Conservation (phyloP, 2,329 filamentous ascomycete genomes). For the Fusarium buharicum region DNA sequence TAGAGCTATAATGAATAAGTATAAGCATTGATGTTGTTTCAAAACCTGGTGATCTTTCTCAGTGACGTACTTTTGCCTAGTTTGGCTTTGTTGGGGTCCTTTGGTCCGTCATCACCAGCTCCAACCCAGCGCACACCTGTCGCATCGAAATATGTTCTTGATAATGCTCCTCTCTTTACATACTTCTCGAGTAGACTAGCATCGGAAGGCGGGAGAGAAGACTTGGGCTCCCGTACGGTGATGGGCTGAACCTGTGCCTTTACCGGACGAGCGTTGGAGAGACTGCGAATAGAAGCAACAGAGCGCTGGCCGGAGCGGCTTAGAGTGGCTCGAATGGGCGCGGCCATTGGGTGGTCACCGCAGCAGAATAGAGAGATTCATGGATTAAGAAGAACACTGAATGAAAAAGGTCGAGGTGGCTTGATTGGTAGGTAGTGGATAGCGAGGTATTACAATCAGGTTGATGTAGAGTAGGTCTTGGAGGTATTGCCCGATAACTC, state of each 20-base stretch:
- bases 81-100: constrained; percentile 69
- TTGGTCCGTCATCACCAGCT: constrained; percentile 49
- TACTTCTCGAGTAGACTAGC: constrained; percentile 11
- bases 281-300: constrained; percentile 41
- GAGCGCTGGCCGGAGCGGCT: constrained; percentile 41
- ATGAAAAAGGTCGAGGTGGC: not conserved
- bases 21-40: constrained; percentile 6
- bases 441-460: constrained; percentile 1
- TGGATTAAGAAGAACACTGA: constrained; percentile 26
- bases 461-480: not conserved
- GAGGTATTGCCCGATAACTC: constrained; percentile 13
- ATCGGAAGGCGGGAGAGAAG: constrained; percentile 13
- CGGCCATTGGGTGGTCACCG: constrained; percentile 50
- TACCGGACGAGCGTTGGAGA: constrained; percentile 47
- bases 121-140: constrained; percentile 47
- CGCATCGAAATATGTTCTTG: constrained; percentile 49
- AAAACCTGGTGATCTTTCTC: not conserved
- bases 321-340: constrained; percentile 47
- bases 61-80: constrained; percentile 67
- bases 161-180: constrained; percentile 27
- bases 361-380: constrained; percentile 37
- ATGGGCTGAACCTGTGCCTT: constrained; percentile 47
- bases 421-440: not conserved
- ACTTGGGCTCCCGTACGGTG: constrained; percentile 21
- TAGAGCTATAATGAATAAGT: constrained; percentile 59